A percentile compares a stretch with the other conserved stretches of the same genome.
Evolutionary conservation across 805 yeast species (phyloP).

Genomic region (Metschnikowia noctiluminum): DNA sequence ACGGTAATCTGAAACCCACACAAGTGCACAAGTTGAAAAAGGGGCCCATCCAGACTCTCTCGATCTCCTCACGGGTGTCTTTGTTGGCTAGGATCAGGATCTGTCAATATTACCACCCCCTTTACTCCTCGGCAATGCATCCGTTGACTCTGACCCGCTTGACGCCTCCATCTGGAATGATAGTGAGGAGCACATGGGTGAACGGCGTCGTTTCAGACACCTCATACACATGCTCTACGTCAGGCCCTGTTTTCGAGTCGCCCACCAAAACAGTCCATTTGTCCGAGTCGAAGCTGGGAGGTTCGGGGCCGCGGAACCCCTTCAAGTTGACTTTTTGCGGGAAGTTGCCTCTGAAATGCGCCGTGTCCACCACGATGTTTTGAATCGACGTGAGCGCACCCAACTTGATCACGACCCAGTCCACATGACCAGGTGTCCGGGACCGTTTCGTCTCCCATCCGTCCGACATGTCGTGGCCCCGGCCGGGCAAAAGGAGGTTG

Average conservation of each 20-base stretch:
- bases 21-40: too few species aligned
- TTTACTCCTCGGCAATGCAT: slow-evolving; percentile 24
- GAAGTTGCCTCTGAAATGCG: slow-evolving; percentile 91
- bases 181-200: slow-evolving; percentile 74
- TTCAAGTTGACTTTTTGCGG: slow-evolving; percentile 78
- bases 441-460: slow-evolving; percentile 98
- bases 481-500: slow-evolving; percentile 85
- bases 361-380: slow-evolving; percentile 78
- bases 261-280: slow-evolving; percentile 66
- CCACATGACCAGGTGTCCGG: slow-evolving; percentile 76
- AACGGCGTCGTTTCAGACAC: slow-evolving; percentile 30
- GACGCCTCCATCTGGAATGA: slow-evolving; percentile 97
- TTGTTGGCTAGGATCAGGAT: too few species aligned
- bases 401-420: slow-evolving; percentile 84
- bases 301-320: slow-evolving; percentile 42
- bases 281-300: slow-evolving; percentile 41
- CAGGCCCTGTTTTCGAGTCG: slow-evolving; percentile 76
- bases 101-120: not conserved
- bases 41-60: too few species aligned
- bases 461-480: slow-evolving; percentile 95
- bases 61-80: too few species aligned
- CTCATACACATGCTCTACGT: slow-evolving; percentile 66
- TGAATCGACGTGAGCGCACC: slow-evolving; percentile 62
- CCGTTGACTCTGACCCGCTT: slow-evolving; percentile 88
- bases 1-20: too few species aligned